These are phyloP conservation scores for Chrysanthemum makinoi DNA, from an alignment of 129 eudicot genomes.

Conservation along the genomic window DNA sequence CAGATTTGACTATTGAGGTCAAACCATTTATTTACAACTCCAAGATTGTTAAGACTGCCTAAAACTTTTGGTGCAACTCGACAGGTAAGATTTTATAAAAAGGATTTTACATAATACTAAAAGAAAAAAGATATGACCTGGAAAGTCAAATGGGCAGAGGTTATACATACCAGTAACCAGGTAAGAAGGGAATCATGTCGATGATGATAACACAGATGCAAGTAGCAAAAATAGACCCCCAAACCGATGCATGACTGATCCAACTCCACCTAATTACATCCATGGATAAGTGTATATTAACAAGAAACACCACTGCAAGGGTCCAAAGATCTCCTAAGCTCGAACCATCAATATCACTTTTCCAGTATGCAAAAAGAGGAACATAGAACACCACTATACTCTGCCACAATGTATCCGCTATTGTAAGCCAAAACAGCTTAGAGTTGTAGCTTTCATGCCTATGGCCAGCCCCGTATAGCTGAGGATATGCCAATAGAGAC, in stretches of 20 bases:
- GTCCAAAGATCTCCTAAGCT: constrained; percentile 95
- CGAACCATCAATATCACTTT: constrained; percentile 57
- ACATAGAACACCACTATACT: constrained; percentile 70
- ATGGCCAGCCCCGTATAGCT: constrained; percentile 94
- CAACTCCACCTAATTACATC: constrained; percentile 88
- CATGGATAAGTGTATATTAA: constrained; percentile 88
- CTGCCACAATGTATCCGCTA: constrained; percentile 90
- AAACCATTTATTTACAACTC: background rate
- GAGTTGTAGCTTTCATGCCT: constrained; percentile 74
- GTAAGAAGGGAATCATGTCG: constrained; percentile 59
- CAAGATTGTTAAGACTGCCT: background rate
- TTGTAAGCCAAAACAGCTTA: constrained; percentile 73
- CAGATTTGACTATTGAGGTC: background rate
- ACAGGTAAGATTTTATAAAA: no score
- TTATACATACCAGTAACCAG: constrained; percentile 84
- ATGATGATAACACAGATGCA: constrained; percentile 74
- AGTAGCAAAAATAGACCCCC: constrained; percentile 86
- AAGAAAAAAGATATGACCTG: no score
- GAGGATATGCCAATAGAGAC: constrained; percentile 66
- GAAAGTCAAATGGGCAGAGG: background rate
- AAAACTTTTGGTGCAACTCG: background rate
- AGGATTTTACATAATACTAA: no score
- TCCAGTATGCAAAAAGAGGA: constrained; percentile 78
- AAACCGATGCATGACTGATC: constrained; percentile 74
- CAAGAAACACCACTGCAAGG: constrained; percentile 72